These are phyloP conservation scores for Aspergillus glaucus DNA, from an alignment of 2,329 filamentous ascomycete genomes.

Conservation along the genomic window DNA sequence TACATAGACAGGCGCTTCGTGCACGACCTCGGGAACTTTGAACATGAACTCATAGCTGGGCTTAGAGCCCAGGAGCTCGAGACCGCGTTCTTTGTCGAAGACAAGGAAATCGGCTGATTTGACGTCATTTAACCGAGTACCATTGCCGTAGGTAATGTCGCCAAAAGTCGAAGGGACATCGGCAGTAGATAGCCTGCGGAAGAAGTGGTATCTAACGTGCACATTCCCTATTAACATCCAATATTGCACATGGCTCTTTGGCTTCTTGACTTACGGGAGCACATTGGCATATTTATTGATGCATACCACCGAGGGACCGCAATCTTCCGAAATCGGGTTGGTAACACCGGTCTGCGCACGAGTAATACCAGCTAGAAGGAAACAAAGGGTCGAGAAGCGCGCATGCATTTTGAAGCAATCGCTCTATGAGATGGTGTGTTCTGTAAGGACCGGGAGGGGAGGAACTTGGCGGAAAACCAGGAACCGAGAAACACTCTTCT, in stretches of 20 bases:
- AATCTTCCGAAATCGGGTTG: slow-evolving; percentile 23
- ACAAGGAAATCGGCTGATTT: slow-evolving; percentile 32
- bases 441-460: background rate
- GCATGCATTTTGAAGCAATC: slow-evolving; percentile 1
- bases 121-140: slow-evolving; percentile 25
- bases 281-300: slow-evolving; percentile 32
- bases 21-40: slow-evolving; percentile 30
- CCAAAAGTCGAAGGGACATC: slow-evolving; percentile 20
- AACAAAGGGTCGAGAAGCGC: background rate
- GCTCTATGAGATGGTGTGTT: background rate
- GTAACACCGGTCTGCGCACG: slow-evolving; percentile 21
- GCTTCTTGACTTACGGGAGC: slow-evolving; percentile 11
- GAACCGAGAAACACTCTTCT: too few relatives aligned
- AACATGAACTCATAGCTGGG: slow-evolving; percentile 36
- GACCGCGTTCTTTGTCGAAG: slow-evolving; percentile 31
- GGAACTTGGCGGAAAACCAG: background rate
- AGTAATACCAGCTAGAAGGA: slow-evolving; percentile 7
- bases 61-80: slow-evolving; percentile 31
- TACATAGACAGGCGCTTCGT: slow-evolving; percentile 41
- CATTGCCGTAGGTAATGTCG: slow-evolving; percentile 28
- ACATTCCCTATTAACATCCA: slow-evolving; percentile 9
- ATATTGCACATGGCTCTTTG: background rate
- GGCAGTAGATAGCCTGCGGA: slow-evolving; percentile 23
- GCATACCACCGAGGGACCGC: slow-evolving; percentile 29
- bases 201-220: slow-evolving; percentile 33